Evolutionary conservation across 768 basidiomycete genomes (phyloP), one percentile per base, ranked within the genome.

Genomic region (Podaxis sp.): DNA sequence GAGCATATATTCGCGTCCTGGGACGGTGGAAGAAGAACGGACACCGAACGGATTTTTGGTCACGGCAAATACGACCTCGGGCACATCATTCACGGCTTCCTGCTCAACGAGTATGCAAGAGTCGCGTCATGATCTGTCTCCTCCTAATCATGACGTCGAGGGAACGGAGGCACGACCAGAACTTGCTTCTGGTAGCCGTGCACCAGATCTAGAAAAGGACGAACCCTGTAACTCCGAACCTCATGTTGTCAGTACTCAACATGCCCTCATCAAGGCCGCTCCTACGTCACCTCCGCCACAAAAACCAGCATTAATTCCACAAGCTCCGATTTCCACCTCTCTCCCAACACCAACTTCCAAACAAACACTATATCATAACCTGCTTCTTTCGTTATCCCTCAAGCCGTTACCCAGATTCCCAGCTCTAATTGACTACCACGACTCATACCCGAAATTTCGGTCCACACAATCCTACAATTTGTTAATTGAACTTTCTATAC

Each of bases 381-480:
- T 63, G 11, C 48, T 46, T 30, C 61, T 22, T 19, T 38, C 61
- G 38, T 40, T 63, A 57, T 33, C 39, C 26, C 40, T 65, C n/a
- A 39, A 54, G 39, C 63, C 64, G 11, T 52, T 42, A 33, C 64
- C 59, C 40, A 26, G 53, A 26, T 46, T 64, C 22, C 63, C 67
- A 17, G 44, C 49, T 15, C 54, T 68, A 28, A 51, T 68, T 51
- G 67, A 68, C 52, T 68, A 65, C 44, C 64, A 63, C 48, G 63
- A 59, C 19, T 44, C 57, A 52, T 54, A 65, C 36, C 64, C 64
- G 40, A 52, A 52, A 52, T 61, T 62, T 54, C 67, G 64, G 28
- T 63, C 67, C 11, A 64, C 63, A 22, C 26, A 44, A 30, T 64
- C 67, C n/a, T 68, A 65, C 46, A 68, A 68, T 52, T 26, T 64